A percentile compares a stretch with the other conserved stretches of the same genome.
Conservation (phyloP, 306 rosid species). For the Arachis hypogaea region DNA sequence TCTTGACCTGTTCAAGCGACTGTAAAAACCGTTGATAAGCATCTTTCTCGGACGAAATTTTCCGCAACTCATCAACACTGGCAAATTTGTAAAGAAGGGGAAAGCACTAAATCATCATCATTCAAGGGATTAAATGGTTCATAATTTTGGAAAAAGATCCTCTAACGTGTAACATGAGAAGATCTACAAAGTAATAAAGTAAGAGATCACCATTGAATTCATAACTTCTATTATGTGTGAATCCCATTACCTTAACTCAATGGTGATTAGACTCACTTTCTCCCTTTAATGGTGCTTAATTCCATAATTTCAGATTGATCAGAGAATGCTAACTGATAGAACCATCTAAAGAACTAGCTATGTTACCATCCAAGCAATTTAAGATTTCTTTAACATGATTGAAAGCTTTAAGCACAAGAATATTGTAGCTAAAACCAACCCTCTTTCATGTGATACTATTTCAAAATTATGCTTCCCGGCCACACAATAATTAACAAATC, state of each 20-base stretch:
- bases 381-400: neutral
- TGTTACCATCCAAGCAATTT: neutral
- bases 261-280: neutral
- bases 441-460: no score
- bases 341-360: neutral
- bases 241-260: no score
- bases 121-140: neutral
- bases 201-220: no score
- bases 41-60: constrained; percentile 68
- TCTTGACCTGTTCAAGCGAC: constrained; percentile 80
- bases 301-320: neutral
- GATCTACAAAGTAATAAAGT: no score
- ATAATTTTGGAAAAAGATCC: no score
- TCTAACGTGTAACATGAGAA: no score
- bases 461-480: no score
- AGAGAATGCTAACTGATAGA: neutral
- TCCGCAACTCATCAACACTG: constrained; percentile 85
- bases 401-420: neutral
- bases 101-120: neutral
- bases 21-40: constrained; percentile 67
- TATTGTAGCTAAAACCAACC: no score
- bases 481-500: no score
- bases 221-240: no score
- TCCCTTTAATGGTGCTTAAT: no score
- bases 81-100: constrained; percentile 6